Base-by-base conservation (phyloP, 805 yeast species). In the Ogataea paradorogensis region DNA sequence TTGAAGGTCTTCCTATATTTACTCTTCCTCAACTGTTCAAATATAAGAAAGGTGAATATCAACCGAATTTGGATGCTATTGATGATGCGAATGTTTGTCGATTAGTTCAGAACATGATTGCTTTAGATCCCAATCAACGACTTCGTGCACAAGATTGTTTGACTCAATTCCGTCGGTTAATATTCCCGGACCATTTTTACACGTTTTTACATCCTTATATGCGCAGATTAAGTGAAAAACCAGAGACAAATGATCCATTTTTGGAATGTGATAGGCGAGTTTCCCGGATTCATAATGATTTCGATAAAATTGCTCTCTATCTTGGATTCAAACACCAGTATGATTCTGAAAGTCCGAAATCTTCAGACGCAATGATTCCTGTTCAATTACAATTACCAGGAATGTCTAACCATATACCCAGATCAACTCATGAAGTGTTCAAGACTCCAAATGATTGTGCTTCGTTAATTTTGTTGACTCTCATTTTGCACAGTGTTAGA, bases 1-100 rank as follows among this genome's bases (percentile, higher is more conserved):
- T 80, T 14, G 98, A 93, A 48, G 97, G 97, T 0, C 73, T 84
- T 13, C 85, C 97, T 0, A 71, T 87, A 0, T 91, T 93, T 60
- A 82, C 95, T 0, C 70, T 93, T 9, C 80, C 98, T 0, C 95
- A 90, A 55, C 66, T 90, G 45, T 91, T 86, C 69, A 85, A 82
- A 61, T 93, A 84, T 61, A 82, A 82, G 52, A 76, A 75, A 43
- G 74, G 79, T 2, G 89, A 84, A 43, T 80, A 73, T 53, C 58
- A 59, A 15, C 95, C 95, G 0, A 79, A 79, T 40, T 59, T 86
- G 33, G 70, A 73, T 6, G 71, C 72, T 2, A 74, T 86, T 15
- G 70, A 70, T 11, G 80, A 81, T 47, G 46, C 54, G 0, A 51
- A 67, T 16, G 68, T 87, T 2, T 70, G 74, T 43, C 67, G 71